Base-by-base conservation (phyloP, 2,329 filamentous ascomycete genomes). In the Cordyceps farinosa region DNA sequence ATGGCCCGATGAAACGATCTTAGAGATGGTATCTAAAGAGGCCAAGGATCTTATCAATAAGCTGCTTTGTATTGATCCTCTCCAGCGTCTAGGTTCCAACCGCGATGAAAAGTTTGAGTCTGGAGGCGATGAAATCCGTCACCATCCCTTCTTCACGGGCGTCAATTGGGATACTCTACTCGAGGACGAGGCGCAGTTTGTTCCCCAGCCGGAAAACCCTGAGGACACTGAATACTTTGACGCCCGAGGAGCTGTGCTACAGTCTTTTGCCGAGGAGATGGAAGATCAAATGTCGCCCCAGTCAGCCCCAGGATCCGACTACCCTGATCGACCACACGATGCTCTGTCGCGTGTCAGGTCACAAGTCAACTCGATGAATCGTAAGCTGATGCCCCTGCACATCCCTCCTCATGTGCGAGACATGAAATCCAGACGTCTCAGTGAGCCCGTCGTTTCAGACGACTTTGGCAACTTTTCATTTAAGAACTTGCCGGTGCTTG, bases 181-280 rank as follows among this genome's bases (percentile, higher is more conserved):
- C n/a, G 89, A 98, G 71, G 94, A 98, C 67, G 93, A 97, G 71
- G 92, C 96, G 3, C 92, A 97, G 64, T 99, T 99, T 73, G 90
- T 99, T 11, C 95, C 95, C 0, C 90, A 91, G 47, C 89, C 90
- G 1, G 92, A 97, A 71, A 94, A 99, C 69, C 93, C 92, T 0
- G 95, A 99, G 74, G 94, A 99, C 71, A 99, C 95, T 0, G 96
- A 99, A 72, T 99, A 99, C 72, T 99, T 99, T 69, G 95, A 99
- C 77, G 79, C 91, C 29, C 86, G 95, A 67, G 95, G 95, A 34
- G 95, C 95, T 17, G 96, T 92, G 1, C 82, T 98, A 68, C 91
- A 97, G 70, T 90, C 91, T 3, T 99, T 99, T 74, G 88, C 90
- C 1, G 92, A 97, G 66, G 95, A 99, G 73, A 89, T 97, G 70